Evolutionary conservation across 306 rosid genomes (phyloP), one percentile per base, ranked within the genome.

Genomic region (Geum urbanum): DNA sequence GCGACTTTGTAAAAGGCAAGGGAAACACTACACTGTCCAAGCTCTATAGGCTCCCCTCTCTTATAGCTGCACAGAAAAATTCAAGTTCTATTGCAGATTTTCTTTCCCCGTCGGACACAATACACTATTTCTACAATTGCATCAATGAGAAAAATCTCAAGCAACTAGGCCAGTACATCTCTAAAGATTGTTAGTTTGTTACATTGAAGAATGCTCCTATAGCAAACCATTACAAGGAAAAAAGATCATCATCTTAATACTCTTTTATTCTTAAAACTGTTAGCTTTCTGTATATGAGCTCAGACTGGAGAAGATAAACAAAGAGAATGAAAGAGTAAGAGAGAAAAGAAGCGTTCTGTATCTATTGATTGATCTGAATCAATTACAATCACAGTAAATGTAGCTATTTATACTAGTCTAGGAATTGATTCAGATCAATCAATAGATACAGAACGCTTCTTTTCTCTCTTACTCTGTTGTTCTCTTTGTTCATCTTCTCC

Each of bases 201-300:
- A 58, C 69, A 79, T 92, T 53, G 83, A 87, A 27, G 96, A 92
- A 71, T 80, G 82, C 79, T 74, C 86, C 37, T 92, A 89, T 72
- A 51, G 67, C 76, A 70, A 66, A 63, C 84, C 96, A 77, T 83
- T 91, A 49, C 68, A 84, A 20, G 98, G 96, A 67, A 92, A 83
- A 79, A 66, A 74, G 86, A 95, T 92, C 43, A 47, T 60, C 63
- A 24, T 22, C 15, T 22, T 27, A 27, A 27, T 27, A 27, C 32
- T 27, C 32, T 27, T 27, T 27, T 27, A 27, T n/a, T n/a, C n/a
- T n/a, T n/a, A n/a, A n/a, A n/a, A n/a, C n/a, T n/a, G n/a, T n/a
- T n/a, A 27, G 32, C 32, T 27, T 27, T 27, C 32, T 27, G 32
- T 27, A 27, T 27, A 27, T 27, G 32, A 27, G 32, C 32, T 27